Conservation (phyloP, 208 protist species). For the Tritrichomonas musculus region DNA sequence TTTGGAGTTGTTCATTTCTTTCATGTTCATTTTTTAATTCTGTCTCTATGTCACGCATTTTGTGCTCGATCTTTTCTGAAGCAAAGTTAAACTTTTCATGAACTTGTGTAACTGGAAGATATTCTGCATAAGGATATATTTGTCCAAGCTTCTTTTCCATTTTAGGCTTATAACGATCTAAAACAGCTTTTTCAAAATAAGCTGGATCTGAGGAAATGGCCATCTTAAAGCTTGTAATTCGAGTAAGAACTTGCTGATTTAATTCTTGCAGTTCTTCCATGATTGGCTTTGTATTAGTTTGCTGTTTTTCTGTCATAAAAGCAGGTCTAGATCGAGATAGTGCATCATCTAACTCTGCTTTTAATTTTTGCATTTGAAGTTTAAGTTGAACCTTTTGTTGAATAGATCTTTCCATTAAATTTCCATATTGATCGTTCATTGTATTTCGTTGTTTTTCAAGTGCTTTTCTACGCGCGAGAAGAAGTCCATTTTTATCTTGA, state of each 20-base stretch:
- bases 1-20: conserved; percentile 2
- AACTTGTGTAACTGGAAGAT: background rate
- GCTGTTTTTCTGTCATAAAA: background rate
- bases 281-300: background rate
- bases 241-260: background rate
- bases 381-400: conserved; percentile 15
- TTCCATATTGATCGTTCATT: background rate
- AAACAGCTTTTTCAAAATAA: background rate
- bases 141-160: conserved; percentile 22
- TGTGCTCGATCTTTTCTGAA: background rate
- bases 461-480: background rate
- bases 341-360: background rate
- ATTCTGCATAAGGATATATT: background rate
- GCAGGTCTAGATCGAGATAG: background rate
- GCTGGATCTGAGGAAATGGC: background rate
- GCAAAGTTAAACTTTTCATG: background rate
- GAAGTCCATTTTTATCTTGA: conserved; percentile 4
- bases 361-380: background rate
- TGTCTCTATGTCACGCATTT: background rate
- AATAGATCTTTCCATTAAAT: background rate
- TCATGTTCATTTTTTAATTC: background rate
- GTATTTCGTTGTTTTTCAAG: background rate
- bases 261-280: background rate
- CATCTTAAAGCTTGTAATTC: background rate
- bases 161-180: background rate